Percentiles rank a stretch among this genome's conserved stretches.
phyloP scores from a whole-genome alignment of 1,284 basidiomycete genomes.

The Peniophora sp. region DNA sequence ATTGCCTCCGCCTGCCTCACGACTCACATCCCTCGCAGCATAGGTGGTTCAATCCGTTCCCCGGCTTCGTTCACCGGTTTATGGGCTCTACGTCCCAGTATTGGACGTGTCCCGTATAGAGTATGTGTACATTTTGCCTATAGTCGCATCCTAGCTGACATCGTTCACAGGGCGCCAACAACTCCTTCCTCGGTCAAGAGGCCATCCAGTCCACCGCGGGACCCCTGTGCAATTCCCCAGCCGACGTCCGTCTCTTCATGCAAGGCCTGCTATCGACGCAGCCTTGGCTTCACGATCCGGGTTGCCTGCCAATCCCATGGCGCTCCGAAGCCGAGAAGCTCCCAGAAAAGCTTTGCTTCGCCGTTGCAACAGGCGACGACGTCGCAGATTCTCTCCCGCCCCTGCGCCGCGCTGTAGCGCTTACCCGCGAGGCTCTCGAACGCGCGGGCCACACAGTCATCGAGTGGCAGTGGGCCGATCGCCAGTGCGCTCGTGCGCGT shows the following conservation, averaged over 20 bases:
- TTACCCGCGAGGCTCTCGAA: conserved; percentile 35
- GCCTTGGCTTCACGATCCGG: conserved; percentile 47
- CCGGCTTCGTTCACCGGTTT: neutral
- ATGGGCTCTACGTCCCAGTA: neutral
- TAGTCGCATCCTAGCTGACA: too few species aligned
- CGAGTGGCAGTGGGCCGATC: conserved; percentile 25
- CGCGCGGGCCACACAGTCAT: conserved; percentile 46
- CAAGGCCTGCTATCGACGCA: conserved; percentile 32
- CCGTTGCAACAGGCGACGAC: conserved; percentile 40
- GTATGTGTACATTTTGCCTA: too few species aligned
- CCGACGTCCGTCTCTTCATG: conserved; percentile 39
- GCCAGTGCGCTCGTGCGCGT: too few species aligned
- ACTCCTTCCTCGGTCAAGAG: conserved; percentile 43
- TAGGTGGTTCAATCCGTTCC: neutral
- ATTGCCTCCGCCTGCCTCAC: neutral
- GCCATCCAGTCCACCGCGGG: conserved; percentile 47
- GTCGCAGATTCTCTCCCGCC: conserved; percentile 44
- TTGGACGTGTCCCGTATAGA: neutral
- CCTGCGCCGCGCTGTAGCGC: conserved; percentile 37
- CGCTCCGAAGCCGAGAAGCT: conserved; percentile 30
- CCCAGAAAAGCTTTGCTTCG: conserved; percentile 33
- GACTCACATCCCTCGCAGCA: neutral
- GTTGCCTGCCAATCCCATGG: conserved; percentile 42
- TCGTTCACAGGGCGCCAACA: conserved; percentile 27
- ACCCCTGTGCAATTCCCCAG: conserved; percentile 39